Evolutionary conservation across 495 filamentous ascomycete genomes (phyloP).

Genomic region (Penicillium atrosanguineum): DNA sequence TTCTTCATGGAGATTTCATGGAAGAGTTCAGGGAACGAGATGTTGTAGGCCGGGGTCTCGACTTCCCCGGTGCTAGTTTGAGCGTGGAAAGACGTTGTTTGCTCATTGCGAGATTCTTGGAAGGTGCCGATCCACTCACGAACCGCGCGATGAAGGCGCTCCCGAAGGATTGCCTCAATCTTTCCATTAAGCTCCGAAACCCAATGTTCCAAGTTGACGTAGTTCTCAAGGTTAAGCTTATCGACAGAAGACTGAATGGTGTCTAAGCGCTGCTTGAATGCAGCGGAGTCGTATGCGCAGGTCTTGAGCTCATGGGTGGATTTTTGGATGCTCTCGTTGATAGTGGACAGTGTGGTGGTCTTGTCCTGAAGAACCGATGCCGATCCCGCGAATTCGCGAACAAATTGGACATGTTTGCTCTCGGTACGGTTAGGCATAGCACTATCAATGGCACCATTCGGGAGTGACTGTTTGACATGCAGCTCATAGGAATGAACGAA

Average conservation of each 20-base stretch:
- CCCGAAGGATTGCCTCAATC: constrained; percentile 73
- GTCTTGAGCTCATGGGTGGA: constrained; percentile 77
- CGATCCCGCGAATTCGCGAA: constrained; percentile 83
- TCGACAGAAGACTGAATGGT: constrained; percentile 85
- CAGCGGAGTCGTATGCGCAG: constrained; percentile 72
- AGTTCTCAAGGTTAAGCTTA: constrained; percentile 92
- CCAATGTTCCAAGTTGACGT: constrained; percentile 86
- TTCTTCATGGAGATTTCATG: constrained; percentile 96
- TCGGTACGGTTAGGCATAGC: constrained; percentile 59
- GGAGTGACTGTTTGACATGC: constrained; percentile 69
- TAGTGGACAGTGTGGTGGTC: constrained; percentile 69
- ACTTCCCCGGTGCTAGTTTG: constrained; percentile 33
- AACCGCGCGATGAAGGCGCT: constrained; percentile 76
- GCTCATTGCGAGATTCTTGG: constrained; percentile 52
- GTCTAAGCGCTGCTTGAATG: constrained; percentile 78
- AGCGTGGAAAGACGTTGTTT: constrained; percentile 30
- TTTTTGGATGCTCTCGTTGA: constrained; percentile 81
- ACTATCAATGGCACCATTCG: constrained; percentile 58
- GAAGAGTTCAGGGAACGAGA: constrained; percentile 55
- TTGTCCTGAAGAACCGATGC: constrained; percentile 86
- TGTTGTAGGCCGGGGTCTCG: constrained; percentile 54
- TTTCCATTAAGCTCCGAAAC: constrained; percentile 79
- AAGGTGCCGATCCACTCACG: constrained; percentile 82
- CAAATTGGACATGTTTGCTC: constrained; percentile 93
- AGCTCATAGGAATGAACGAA: constrained; percentile 96